phyloP scores from a whole-genome alignment of 106 monocot species.

The Dioscorea dumetorum region DNA sequence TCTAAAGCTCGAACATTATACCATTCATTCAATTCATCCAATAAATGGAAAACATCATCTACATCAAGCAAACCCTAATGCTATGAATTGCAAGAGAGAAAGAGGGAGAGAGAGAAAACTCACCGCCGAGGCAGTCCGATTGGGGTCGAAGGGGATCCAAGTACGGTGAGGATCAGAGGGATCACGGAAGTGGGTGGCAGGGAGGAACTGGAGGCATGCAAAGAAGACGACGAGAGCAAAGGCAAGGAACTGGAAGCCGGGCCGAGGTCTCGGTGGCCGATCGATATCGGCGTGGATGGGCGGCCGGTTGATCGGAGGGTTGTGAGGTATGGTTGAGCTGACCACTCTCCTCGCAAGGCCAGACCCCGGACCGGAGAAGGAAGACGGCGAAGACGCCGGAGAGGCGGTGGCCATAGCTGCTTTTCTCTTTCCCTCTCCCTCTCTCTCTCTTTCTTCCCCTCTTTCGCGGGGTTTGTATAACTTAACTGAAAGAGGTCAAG shows the following conservation, averaged over 20 bases:
- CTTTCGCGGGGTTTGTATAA: not conserved
- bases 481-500: too few relatives aligned
- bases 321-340: not conserved
- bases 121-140: slow-evolving; percentile 2
- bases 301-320: not conserved
- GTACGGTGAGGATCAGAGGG: slow-evolving; percentile 49
- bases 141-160: slow-evolving; percentile 48
- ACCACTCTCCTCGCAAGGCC: slow-evolving; percentile 19
- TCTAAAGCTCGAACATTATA: too few relatives aligned
- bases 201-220: slow-evolving; percentile 69
- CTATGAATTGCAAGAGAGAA: too few relatives aligned
- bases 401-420: too few relatives aligned
- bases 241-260: slow-evolving; percentile 41
- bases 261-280: slow-evolving; percentile 49
- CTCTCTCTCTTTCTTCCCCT: not conserved
- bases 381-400: too few relatives aligned
- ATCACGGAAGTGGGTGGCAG: slow-evolving; percentile 74
- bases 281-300: slow-evolving; percentile 49
- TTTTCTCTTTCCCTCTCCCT: not conserved
- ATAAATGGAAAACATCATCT: too few relatives aligned
- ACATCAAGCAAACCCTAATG: too few relatives aligned
- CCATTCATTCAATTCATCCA: too few relatives aligned
- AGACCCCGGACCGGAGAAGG: not conserved
- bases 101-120: not conserved
- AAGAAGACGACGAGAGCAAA: slow-evolving; percentile 46